phyloP scores from a whole-genome alignment of 805 yeast genomes.

The Lachancea waltii region DNA sequence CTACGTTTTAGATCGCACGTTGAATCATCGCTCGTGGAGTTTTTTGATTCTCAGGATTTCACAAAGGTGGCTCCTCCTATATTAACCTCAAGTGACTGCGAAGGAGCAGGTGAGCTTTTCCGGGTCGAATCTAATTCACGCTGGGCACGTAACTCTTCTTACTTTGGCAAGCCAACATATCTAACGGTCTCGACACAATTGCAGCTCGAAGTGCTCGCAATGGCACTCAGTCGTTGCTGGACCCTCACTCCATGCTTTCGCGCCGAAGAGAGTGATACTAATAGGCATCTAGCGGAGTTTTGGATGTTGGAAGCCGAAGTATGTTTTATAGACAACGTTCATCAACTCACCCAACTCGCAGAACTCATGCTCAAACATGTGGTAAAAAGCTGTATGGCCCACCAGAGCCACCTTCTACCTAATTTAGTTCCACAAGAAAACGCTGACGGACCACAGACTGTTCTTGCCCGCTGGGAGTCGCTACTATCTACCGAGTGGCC shows the following conservation, averaged over 20 bases:
- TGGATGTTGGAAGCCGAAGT: slow-evolving; percentile 97
- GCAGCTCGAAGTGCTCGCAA: slow-evolving; percentile 76
- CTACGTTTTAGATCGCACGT: slow-evolving; percentile 67
- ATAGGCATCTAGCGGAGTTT: slow-evolving; percentile 86
- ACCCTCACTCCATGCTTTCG: slow-evolving; percentile 86
- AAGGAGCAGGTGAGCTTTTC: slow-evolving; percentile 95
- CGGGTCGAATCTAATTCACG: slow-evolving; percentile 38
- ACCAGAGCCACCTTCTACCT: slow-evolving; percentile 21
- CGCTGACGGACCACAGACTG: slow-evolving; percentile 22
- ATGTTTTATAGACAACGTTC: slow-evolving; percentile 53
- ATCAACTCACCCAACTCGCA: slow-evolving; percentile 55
- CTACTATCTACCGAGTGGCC: slow-evolving; percentile 54
- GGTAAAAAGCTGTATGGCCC: slow-evolving; percentile 29
- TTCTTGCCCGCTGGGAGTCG: slow-evolving; percentile 52
- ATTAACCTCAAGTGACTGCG: slow-evolving; percentile 86
- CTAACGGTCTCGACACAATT: slow-evolving; percentile 89
- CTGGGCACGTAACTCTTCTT: slow-evolving; percentile 26
- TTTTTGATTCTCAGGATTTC: slow-evolving; percentile 50
- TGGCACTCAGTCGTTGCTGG: slow-evolving; percentile 78
- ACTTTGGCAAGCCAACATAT: slow-evolving; percentile 62
- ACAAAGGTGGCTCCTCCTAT: slow-evolving; percentile 80
- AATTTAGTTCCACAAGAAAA: slow-evolving; percentile 14
- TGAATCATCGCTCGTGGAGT: slow-evolving; percentile 46
- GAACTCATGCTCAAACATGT: slow-evolving; percentile 63
- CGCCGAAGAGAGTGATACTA: slow-evolving; percentile 88